Evolutionary conservation across 2,329 filamentous ascomycete species (phyloP).

Genomic region (Rosellinia necatrix): DNA sequence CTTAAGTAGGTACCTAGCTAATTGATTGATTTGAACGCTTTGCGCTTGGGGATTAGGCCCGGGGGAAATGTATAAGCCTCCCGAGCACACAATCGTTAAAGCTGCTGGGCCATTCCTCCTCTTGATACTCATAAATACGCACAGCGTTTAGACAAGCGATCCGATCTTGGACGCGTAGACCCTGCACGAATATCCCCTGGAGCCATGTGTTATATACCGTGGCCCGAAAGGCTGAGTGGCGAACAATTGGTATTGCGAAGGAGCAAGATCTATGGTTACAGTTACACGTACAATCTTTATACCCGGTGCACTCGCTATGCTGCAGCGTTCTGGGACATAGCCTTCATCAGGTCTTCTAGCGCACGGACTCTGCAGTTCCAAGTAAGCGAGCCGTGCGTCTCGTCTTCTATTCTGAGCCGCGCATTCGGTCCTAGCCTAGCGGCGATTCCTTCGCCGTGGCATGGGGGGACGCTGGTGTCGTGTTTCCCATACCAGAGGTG

Average conservation of each 20-base stretch:
- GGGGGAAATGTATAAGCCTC: too few relatives aligned
- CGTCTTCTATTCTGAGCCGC: conserved; percentile 19
- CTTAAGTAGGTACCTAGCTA: too few relatives aligned
- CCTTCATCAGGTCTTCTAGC: conserved; percentile 17
- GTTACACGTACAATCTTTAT: conserved; percentile 9
- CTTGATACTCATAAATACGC: too few relatives aligned
- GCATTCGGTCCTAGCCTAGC: conserved; percentile 14
- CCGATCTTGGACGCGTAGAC: too few relatives aligned
- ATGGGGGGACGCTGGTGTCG: conserved; percentile 1
- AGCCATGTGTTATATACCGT: not conserved
- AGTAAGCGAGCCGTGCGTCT: conserved; percentile 20
- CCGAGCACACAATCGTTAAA: too few relatives aligned
- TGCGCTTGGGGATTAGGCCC: too few relatives aligned
- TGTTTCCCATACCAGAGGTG: conserved; percentile 20
- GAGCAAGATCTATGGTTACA: conserved; percentile 7
- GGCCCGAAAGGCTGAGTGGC: not conserved
- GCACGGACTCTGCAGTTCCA: conserved; percentile 24
- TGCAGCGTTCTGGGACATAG: not conserved
- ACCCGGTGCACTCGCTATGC: not conserved
- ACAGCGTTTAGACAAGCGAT: too few relatives aligned
- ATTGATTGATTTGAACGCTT: too few relatives aligned
- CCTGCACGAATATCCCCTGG: too few relatives aligned
- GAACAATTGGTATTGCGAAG: not conserved
- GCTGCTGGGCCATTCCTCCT: too few relatives aligned
- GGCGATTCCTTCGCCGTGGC: conserved; percentile 15